Conservation (phyloP, 352 stramenopile species). For the Aphanomyces stellatus region DNA sequence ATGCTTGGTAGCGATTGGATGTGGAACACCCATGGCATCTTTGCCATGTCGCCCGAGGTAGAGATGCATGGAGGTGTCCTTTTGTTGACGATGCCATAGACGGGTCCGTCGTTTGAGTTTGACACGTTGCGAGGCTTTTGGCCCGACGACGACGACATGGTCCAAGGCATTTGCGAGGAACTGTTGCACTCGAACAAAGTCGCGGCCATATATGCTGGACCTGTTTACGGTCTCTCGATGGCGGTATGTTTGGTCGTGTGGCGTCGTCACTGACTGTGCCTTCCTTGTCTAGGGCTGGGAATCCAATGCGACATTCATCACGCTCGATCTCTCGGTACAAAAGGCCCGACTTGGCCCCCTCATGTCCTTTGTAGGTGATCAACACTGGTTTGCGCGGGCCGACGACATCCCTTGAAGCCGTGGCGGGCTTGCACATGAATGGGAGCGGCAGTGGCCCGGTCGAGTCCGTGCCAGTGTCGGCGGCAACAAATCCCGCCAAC, state of each 20-base stretch:
- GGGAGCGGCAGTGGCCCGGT: not conserved
- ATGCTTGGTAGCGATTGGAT: slow-evolving; percentile 54
- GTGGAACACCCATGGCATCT: slow-evolving; percentile 69
- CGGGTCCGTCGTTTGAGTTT: slow-evolving; percentile 44
- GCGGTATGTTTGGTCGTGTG: not conserved
- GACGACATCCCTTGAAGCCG: not conserved
- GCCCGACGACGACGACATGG: slow-evolving; percentile 35
- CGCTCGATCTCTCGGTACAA: slow-evolving; percentile 32
- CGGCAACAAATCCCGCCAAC: not conserved
- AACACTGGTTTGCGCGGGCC: not conserved
- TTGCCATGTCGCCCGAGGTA: slow-evolving; percentile 78
- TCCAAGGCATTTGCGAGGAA: slow-evolving; percentile 49
- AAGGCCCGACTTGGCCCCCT: slow-evolving; percentile 26
- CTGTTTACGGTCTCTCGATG: slow-evolving; percentile 46
- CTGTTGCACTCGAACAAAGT: slow-evolving; percentile 72
- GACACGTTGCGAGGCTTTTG: slow-evolving; percentile 46
- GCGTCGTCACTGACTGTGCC: slow-evolving; percentile 13
- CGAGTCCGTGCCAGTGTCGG: not conserved
- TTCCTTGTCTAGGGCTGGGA: slow-evolving; percentile 28
- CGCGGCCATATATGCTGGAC: slow-evolving; percentile 38
- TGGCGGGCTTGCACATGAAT: not conserved
- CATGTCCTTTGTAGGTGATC: not conserved
- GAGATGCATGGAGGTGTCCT: not conserved
- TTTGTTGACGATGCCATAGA: not conserved
- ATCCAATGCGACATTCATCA: slow-evolving; percentile 25